Evolutionary conservation across 305 asterid species (phyloP).

Genomic region (Fraxinus ornus): DNA sequence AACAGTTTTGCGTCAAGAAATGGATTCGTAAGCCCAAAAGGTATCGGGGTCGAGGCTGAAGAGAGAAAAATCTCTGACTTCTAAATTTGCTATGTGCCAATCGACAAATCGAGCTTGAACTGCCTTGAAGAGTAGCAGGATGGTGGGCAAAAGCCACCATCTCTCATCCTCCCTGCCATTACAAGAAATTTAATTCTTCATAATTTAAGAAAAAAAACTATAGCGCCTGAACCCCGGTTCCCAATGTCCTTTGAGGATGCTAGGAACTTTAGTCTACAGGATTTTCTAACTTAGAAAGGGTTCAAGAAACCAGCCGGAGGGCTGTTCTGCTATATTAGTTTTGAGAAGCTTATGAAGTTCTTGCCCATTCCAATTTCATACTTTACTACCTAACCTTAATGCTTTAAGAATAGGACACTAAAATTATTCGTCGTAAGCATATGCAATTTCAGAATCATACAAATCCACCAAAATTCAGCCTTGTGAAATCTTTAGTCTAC

Average conservation of each 20-base stretch:
- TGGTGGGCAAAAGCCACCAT: constrained; percentile 90
- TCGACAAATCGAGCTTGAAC: constrained; percentile 85
- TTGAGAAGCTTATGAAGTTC: not conserved
- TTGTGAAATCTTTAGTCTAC: not conserved
- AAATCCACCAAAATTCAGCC: not conserved
- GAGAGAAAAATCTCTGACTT: constrained; percentile 79
- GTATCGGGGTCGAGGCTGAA: constrained; percentile 88
- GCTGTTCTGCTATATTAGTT: not conserved
- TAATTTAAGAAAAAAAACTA: not conserved
- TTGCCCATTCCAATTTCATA: not conserved
- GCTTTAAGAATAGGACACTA: not conserved
- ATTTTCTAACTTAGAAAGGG: not conserved
- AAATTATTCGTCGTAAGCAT: not conserved
- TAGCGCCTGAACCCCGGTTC: not conserved
- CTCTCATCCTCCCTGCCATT: constrained; percentile 75
- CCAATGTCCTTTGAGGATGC: not conserved
- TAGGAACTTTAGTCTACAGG: not conserved
- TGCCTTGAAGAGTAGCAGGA: constrained; percentile 68
- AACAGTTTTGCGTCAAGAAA: constrained; percentile 38
- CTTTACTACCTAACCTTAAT: not conserved
- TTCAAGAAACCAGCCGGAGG: not conserved
- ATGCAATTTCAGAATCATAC: not conserved
- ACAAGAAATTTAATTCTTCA: constrained; percentile 10
- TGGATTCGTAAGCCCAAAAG: constrained; percentile 87
- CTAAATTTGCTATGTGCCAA: constrained; percentile 89